Evolutionary conservation across 192 early-diverging fungal genomes (phyloP), one percentile per base, ranked within the genome.

Genomic region (Backusella macrospora): DNA sequence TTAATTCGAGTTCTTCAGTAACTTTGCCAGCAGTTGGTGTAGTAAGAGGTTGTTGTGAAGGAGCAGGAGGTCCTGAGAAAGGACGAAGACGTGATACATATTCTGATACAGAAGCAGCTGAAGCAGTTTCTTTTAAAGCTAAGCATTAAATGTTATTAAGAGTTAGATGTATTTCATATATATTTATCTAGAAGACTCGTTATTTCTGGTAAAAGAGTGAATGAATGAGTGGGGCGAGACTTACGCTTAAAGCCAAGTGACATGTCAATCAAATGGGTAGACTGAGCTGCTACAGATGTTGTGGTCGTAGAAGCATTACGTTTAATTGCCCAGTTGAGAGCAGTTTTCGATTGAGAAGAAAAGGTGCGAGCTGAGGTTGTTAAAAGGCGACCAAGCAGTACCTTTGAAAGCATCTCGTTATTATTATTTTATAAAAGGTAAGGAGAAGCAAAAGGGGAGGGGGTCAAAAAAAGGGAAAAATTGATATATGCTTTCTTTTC

Each of bases 1-100:
- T 94, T 81, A 91, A 76, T 55, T 90, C 83, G 77, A 87, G 80
- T 21, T 52, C 74, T 39, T 77, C 80, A 52, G 23, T 42, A 44
- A 68, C 67, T 26, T 34, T 47, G 43, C 43, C 55, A 18, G 6
- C 18, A 9, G 21, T 26, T 34, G 72, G 72, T 73, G 62, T 42
- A 5, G 29, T 45, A 26, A 49, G 43, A 29, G 55, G 68, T 38
- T 49, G 67, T 46, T 72, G 71, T 4, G 63, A 38, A 44, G 74
- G 74, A n/a, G 69, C 75, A 65, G 69, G 44, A 16, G 76, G 70
- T 9, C 49, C 47, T 8, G 47, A 42, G 42, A 72, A 72, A n/a
- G 76, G 76, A n/a, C 70, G 70, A 59, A 72, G 65, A n/a, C 45
- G 34, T 23, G 76, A 63, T 43, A 72, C 15, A 29, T 77, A 70